Evolutionary conservation across 2,329 filamentous ascomycete genomes (phyloP), one percentile per base, ranked within the genome.

Genomic region (Ophiostoma sp.): DNA sequence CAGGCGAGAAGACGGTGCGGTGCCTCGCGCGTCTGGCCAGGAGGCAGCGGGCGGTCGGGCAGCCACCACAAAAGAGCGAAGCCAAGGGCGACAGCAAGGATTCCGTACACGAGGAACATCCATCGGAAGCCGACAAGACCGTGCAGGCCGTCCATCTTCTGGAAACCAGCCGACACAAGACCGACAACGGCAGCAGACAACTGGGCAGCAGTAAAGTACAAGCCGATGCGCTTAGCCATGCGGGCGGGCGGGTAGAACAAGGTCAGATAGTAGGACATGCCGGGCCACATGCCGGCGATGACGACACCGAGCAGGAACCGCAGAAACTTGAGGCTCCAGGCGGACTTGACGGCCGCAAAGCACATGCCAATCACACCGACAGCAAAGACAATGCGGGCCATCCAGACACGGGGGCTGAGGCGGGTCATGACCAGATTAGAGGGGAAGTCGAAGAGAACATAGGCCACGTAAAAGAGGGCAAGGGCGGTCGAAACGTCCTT

Each of bases 201-300:
- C 76, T 97, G 93, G 0, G 92, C 86, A 0, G 93, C 93, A 1
- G 92, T 96, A 76, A 92, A 97, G 80, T 84, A 97, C 76, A 89
- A 86, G 49, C 93, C 93, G 72, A 97, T 96, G 52, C 93, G 85
- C 80, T 95, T 96, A 14, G 91, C 93, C 1, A 90, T 95, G 12
- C 91, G 85, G 5, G 90, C 91, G 0, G 93, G 92, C 6, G 93
- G 93, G 75, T 97, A 97, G 81, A 96, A 97, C 7, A 96, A 83
- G 0, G 93, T 96, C 64, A 97, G 82, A 75, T 96, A 97, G 77
- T 95, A 95, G 9, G 92, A 87, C 93, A 97, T 96, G 65, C 93
- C 93, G 0, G 93, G 93, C 93, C 93, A 97, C 89, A 97, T 93
- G 64, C 93, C 93, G 1, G 93, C 93, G 76, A 93, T 93, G 38